Evolutionary conservation across 495 filamentous ascomycete genomes (phyloP), one percentile per base, ranked within the genome.

Genomic region (Cercophora newfieldiana): DNA sequence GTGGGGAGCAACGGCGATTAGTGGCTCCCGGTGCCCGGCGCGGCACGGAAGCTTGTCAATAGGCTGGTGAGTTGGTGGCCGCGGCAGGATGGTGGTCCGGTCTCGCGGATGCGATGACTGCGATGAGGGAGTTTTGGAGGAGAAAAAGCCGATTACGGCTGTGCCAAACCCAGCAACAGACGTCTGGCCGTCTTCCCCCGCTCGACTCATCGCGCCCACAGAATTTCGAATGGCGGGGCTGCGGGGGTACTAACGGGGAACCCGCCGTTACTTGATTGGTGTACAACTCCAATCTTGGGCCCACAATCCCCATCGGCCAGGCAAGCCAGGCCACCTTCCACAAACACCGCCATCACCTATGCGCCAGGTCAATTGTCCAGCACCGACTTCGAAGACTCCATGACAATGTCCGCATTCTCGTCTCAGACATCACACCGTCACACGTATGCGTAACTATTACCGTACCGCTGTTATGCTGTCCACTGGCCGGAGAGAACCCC

Each of bases 51-150:
- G 61, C 57, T 49, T 65, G 59, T 64, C 63, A 70, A 70, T 70
- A 62, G 72, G 72, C 61, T 57, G 54, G 54, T 57, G 54, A 25
- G 54, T 30, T 68, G 67, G 54, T 67, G 63, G 68, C 68, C 67
- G 66, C 70, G 66, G 66, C 67, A 68, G 62, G 66, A 65, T 56
- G 61, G 65, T 71, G 74, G 73, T 75, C 74, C 74, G 74, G 74
- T 74, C 64, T 76, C 74, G 74, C 74, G 72, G 68, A 66, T 62
- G 66, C 61, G 70, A 69, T 69, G 70, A 70, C 68, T 62, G 66
- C 61, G 70, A 69, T 69, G 72, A 49, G 68, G 54, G 68, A 69
- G 64, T 66, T 67, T 69, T 67, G 66, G 66, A 72, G 68, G 70
- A 68, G 68, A 16, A 68, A 72, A 72, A 72, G 54, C 21, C 26